These are phyloP conservation scores for Lactifluus hygrophoroides DNA, from an alignment of 768 basidiomycete genomes.

Conservation along the genomic window DNA sequence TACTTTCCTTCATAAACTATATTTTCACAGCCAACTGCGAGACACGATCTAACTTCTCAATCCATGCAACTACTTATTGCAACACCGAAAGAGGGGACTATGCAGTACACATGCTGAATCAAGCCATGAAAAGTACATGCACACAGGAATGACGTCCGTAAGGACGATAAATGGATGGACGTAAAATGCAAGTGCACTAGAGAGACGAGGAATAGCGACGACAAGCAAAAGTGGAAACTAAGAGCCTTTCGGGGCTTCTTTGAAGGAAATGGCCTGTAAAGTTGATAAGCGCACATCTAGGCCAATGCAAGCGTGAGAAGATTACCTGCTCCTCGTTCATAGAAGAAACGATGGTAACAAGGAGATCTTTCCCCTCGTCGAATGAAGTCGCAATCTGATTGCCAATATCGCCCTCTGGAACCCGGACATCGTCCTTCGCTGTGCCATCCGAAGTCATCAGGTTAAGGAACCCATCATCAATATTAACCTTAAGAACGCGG, in stretches of 20 bases:
- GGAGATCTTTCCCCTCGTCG: conserved; percentile 79
- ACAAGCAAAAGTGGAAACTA: conserved; percentile 16
- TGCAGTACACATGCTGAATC: conserved; percentile 22
- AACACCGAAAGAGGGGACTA: conserved; percentile 16
- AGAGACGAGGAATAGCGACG: conserved; percentile 9
- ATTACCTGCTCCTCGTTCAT: conserved; percentile 86
- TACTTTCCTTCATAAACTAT: conserved; percentile 8
- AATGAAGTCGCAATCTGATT: conserved; percentile 58
- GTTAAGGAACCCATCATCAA: conserved; percentile 94
- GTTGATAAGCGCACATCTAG: neutral
- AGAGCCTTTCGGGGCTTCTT: conserved; percentile 75
- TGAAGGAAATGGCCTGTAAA: conserved; percentile 66
- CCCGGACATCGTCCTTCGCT: conserved; percentile 88
- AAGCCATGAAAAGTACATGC: conserved; percentile 22
- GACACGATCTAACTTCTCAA: conserved; percentile 17
- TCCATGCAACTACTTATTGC: conserved; percentile 12
- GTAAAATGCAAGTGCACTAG: conserved; percentile 17
- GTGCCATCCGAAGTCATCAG: conserved; percentile 76
- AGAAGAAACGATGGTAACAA: conserved; percentile 78
- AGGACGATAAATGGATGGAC: conserved; percentile 18
- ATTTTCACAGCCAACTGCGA: conserved; percentile 16
- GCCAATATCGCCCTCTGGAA: conserved; percentile 84
- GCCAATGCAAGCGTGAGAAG: conserved; percentile 6
- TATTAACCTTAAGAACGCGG: conserved; percentile 49
- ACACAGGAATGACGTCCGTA: conserved; percentile 18